A percentile compares a stretch with the other conserved stretches of the same genome.
phyloP scores from a whole-genome alignment of 2,329 filamentous ascomycete genomes.

The Beauveria sp. region DNA sequence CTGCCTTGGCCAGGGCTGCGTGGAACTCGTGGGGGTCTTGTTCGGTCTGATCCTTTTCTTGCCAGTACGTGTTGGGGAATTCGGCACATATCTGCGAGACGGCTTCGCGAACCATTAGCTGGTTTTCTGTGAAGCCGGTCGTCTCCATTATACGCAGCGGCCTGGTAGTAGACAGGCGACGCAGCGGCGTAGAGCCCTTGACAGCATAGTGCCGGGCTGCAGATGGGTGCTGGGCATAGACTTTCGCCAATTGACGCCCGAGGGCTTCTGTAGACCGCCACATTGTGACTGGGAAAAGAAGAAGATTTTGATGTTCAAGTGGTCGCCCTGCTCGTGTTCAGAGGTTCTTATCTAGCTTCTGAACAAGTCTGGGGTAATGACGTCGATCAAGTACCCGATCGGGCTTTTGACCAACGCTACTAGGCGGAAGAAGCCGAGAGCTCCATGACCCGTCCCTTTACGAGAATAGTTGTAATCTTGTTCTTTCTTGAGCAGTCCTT shows the following conservation, averaged over 20 bases:
- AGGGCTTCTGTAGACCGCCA: not conserved
- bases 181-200: not conserved
- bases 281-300: not conserved
- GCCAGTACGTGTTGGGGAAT: slow-evolving; percentile 73
- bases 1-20: slow-evolving; percentile 62
- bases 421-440: slow-evolving; percentile 4
- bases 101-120: slow-evolving; percentile 64
- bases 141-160: slow-evolving; percentile 56
- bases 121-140: slow-evolving; percentile 63
- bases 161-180: slow-evolving; percentile 29
- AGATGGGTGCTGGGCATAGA: too few species aligned
- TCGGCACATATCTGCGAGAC: slow-evolving; percentile 59
- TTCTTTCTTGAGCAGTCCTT: not conserved
- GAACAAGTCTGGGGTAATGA: not conserved
- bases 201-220: not conserved
- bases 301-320: not conserved
- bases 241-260: not conserved
- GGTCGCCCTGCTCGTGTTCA: not conserved
- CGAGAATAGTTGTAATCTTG: not conserved
- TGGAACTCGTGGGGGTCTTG: slow-evolving; percentile 71
- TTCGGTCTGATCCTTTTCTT: slow-evolving; percentile 60
- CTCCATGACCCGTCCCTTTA: not conserved
- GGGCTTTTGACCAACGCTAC: not conserved
- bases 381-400: not conserved
- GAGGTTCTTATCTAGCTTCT: not conserved